phyloP scores from a whole-genome alignment of 2,329 filamentous ascomycete genomes.

The Penicillium sp. region DNA sequence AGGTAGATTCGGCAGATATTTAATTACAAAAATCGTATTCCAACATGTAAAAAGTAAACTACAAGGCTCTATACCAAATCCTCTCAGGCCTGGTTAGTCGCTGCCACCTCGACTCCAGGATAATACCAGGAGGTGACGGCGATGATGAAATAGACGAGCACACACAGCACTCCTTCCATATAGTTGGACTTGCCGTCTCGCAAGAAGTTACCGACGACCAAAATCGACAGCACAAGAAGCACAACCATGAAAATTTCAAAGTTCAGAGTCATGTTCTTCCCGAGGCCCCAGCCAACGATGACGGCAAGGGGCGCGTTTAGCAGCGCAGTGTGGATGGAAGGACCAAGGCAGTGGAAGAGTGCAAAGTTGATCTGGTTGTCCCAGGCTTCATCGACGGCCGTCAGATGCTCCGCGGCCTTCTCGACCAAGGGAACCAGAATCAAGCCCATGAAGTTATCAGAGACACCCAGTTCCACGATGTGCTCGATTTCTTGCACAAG shows the following conservation, averaged over 20 bases:
- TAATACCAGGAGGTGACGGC: slow-evolving; percentile 66
- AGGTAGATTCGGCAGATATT: not conserved
- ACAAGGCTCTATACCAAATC: not conserved
- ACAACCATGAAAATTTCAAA: slow-evolving; percentile 88
- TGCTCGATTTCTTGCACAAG: slow-evolving; percentile 73
- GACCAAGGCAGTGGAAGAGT: slow-evolving; percentile 81
- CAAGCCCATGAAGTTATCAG: slow-evolving; percentile 67
- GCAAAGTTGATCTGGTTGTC: slow-evolving; percentile 75
- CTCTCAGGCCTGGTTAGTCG: slow-evolving; percentile 22
- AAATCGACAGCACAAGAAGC: slow-evolving; percentile 78
- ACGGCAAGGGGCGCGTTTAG: slow-evolving; percentile 85
- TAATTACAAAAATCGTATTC: not conserved
- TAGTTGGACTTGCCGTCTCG: slow-evolving; percentile 90
- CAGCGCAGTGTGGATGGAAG: slow-evolving; percentile 86
- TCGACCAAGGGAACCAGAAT: slow-evolving; percentile 81
- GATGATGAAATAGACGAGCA: slow-evolving; percentile 67
- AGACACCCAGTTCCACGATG: slow-evolving; percentile 59
- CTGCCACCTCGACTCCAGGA: slow-evolving; percentile 52
- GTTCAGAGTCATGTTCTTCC: slow-evolving; percentile 73
- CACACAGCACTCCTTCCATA: slow-evolving; percentile 80
- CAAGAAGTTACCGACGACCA: slow-evolving; percentile 86
- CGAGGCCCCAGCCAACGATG: slow-evolving; percentile 79
- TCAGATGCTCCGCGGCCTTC: slow-evolving; percentile 84
- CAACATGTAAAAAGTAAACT: not conserved
- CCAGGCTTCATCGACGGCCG: slow-evolving; percentile 82